Evolutionary conservation across 2,329 filamentous ascomycete species (phyloP), one percentile per base, ranked within the genome.

Genomic region (Arthrocladium fulminans): DNA sequence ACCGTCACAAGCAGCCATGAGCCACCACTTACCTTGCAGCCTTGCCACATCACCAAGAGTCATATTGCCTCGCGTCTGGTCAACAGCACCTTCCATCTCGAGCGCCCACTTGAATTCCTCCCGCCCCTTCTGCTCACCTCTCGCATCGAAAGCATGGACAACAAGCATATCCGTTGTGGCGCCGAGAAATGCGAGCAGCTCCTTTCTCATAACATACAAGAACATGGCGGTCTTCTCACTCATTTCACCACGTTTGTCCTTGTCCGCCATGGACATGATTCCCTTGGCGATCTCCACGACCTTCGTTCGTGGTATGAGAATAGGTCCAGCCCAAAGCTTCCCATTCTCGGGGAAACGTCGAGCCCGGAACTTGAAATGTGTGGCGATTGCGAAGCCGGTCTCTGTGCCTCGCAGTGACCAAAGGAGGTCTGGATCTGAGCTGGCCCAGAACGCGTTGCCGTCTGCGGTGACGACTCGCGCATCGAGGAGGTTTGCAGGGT

Each of bases 381-480:
- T 49, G 12, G 47, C 54, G 19, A 54, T 38, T 23, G 50, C 45
- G 32, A 60, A 60, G n/a, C 54, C 55, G 1, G 65, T 65, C 8
- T 66, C 67, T 12, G 65, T 65, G 1, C 66, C 68, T n/a, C 67
- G 59, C 8, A 70, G 54, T 3, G 65, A 66, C 65, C 66, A 70
- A 12, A 70, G 56, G 2, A 70, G 57, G 15, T 70, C 67, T 2
- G 67, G 63, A 44, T 68, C 64, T 20, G 57, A 17, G 7, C 61
- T 63, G 1, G 67, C 67, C 67, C 67, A 70, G 1, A 67, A 45
- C 3, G 63, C 52, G 1, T 53, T 53, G 1, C 68, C 68, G 46
- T 70, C 64, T 5, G 60, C 54, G 25, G 63, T 59, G 17, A 69
- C 63, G 7, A 71, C 56, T 44, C 68, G 60, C 2, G 61, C 63